Percentiles rank a stretch among this genome's conserved stretches.
These are phyloP conservation scores for Candida mattraensis DNA, from an alignment of 805 yeast species.

Conservation along the genomic window DNA sequence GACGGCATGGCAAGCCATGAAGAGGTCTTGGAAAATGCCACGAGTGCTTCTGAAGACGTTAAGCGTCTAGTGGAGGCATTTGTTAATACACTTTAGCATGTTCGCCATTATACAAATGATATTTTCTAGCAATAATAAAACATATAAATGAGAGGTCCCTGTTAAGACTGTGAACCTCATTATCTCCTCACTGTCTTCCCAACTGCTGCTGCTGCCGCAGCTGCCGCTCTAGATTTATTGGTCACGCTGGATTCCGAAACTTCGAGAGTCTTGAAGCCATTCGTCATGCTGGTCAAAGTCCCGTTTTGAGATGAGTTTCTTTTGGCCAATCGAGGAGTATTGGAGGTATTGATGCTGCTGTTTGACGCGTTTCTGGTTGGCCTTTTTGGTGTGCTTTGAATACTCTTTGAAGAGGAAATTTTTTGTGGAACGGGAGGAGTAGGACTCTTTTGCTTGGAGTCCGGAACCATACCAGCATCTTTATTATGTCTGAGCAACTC, in stretches of 20 bases:
- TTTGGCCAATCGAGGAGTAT: too few relatives aligned
- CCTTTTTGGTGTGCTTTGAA: too few relatives aligned
- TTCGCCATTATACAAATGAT: slow-evolving; percentile 3
- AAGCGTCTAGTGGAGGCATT: slow-evolving; percentile 65
- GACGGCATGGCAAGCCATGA: slow-evolving; percentile 85
- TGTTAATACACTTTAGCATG: slow-evolving; percentile 31
- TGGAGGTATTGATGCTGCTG: too few relatives aligned
- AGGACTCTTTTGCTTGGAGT: too few relatives aligned
- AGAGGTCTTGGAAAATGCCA: slow-evolving; percentile 87
- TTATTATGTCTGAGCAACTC: slow-evolving; percentile 44
- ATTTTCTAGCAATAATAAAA: slow-evolving; percentile 5
- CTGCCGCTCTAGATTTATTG: slow-evolving; percentile 16
- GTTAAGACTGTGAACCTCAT: slow-evolving; percentile 5
- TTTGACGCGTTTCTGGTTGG: too few relatives aligned
- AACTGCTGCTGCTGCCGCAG: slow-evolving; percentile 26
- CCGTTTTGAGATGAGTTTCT: slow-evolving; percentile 9
- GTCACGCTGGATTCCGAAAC: slow-evolving; percentile 1
- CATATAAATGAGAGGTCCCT: slow-evolving; percentile 1
- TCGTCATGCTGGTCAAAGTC: slow-evolving; percentile 1
- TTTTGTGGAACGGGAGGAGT: too few relatives aligned
- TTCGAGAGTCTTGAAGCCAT: slow-evolving; percentile 6
- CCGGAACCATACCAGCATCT: slow-evolving; percentile 1
- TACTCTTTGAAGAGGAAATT: too few relatives aligned
- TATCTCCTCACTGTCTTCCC: slow-evolving; percentile 12
- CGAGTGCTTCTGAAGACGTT: slow-evolving; percentile 78